Evolutionary conservation across 805 yeast genomes (phyloP).

Genomic region (Debaryomyces maramus): DNA sequence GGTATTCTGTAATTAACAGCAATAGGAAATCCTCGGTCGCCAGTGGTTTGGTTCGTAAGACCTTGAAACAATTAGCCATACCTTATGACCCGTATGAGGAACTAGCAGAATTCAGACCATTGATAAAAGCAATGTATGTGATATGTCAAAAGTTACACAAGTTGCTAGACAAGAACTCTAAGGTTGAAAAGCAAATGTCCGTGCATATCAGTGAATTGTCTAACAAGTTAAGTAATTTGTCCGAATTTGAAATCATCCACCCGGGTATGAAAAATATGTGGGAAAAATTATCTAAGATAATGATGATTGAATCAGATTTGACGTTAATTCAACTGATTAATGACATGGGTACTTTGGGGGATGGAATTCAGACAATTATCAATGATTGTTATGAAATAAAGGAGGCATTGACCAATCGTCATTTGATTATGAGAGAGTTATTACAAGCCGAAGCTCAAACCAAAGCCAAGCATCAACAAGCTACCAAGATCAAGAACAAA

Average conservation of each 20-base stretch:
- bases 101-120: conserved; percentile 82
- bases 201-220: conserved; percentile 50
- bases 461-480: conserved; percentile 65
- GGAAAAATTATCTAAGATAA: conserved; percentile 70
- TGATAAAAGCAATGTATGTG: conserved; percentile 73
- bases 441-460: conserved; percentile 75
- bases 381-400: conserved; percentile 84
- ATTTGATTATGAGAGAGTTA: conserved; percentile 87
- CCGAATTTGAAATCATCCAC: conserved; percentile 48
- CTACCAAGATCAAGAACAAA: conserved; percentile 67
- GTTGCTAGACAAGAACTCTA: conserved; percentile 53
- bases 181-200: conserved; percentile 53
- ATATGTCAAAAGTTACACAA: conserved; percentile 54
- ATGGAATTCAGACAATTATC: conserved; percentile 61
- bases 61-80: conserved; percentile 86
- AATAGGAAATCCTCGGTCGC: conserved; percentile 61
- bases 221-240: conserved; percentile 38
- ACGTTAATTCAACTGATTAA: conserved; percentile 69
- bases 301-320: conserved; percentile 72
- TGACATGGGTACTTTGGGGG: conserved; percentile 74
- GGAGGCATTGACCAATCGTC: conserved; percentile 91
- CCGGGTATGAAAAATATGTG: conserved; percentile 77
- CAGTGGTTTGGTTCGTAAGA: conserved; percentile 82
- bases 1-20: conserved; percentile 61
- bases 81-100: conserved; percentile 87